Evolutionary conservation across 2,329 filamentous ascomycete genomes (phyloP).

Genomic region (Neopestalotiopsis clavispora): DNA sequence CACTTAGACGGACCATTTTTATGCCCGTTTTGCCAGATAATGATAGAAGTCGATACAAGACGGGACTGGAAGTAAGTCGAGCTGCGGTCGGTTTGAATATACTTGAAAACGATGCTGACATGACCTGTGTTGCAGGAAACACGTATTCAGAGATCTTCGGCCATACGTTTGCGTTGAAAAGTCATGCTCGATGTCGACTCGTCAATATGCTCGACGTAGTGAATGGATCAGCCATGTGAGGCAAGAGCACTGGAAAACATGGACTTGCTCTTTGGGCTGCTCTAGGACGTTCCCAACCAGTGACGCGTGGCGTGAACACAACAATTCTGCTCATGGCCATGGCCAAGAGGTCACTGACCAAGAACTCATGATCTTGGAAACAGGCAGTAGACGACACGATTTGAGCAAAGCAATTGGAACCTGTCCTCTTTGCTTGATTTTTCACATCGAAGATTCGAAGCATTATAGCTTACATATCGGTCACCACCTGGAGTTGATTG

Average conservation of each 20-base stretch:
- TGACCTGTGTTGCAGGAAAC: background rate
- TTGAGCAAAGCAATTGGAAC: background rate
- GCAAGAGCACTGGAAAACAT: background rate
- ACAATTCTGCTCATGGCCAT: background rate
- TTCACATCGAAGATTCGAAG: background rate
- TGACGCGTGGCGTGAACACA: background rate
- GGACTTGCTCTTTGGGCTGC: background rate
- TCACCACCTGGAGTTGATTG: background rate
- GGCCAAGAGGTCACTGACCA: background rate
- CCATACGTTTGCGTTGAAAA: background rate
- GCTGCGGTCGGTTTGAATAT: background rate
- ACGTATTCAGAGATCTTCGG: slow-evolving; percentile 4
- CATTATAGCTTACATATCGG: background rate
- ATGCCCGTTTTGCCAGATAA: background rate
- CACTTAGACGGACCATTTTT: background rate
- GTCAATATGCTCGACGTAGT: background rate
- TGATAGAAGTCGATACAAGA: background rate
- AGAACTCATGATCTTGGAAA: background rate
- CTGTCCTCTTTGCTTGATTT: background rate
- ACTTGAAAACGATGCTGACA: background rate
- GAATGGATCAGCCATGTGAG: background rate
- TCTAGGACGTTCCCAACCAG: background rate
- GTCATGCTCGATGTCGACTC: background rate
- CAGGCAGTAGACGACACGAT: background rate
- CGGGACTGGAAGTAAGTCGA: background rate